Percentiles rank a stretch among this genome's conserved stretches.
Conservation (phyloP, 2,329 filamentous ascomycete genomes). For the Neurospora sp. region DNA sequence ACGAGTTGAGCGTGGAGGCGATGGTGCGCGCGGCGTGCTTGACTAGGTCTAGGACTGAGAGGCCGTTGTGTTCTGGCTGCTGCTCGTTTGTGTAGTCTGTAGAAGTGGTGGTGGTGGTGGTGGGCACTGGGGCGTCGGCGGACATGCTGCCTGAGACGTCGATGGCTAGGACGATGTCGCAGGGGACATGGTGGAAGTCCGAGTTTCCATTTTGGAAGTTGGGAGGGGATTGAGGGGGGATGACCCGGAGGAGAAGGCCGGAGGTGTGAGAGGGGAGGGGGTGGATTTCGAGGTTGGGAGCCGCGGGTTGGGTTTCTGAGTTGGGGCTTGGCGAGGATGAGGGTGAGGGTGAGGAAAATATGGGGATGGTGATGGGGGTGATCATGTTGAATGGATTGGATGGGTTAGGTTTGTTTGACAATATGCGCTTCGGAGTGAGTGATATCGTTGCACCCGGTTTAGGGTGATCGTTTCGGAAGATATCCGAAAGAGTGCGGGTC, state of each 20-base stretch:
- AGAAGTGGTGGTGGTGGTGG: background rate
- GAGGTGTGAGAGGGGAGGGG: slow-evolving; percentile 28
- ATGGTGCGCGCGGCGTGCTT: slow-evolving; percentile 52
- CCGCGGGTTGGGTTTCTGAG: background rate
- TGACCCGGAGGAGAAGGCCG: slow-evolving; percentile 35
- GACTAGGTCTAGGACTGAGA: slow-evolving; percentile 48
- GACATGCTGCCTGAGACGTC: slow-evolving; percentile 52
- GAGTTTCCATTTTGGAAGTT: background rate
- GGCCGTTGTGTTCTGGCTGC: slow-evolving; percentile 34
- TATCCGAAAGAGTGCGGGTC: background rate
- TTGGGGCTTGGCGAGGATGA: background rate
- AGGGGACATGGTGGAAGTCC: slow-evolving; percentile 34
- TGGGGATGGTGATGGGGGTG: background rate
- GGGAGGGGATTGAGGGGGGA: slow-evolving; percentile 15
- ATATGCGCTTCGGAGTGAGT: no score
- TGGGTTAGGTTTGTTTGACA: background rate
- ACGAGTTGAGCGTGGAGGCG: slow-evolving; percentile 40
- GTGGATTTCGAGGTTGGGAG: slow-evolving; percentile 23
- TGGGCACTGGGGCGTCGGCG: slow-evolving; percentile 34
- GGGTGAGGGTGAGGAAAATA: background rate
- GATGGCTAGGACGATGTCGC: slow-evolving; percentile 53
- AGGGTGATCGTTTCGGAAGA: background rate
- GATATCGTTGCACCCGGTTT: no score
- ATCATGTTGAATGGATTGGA: background rate
- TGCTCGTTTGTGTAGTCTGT: slow-evolving; percentile 20